phyloP scores from a whole-genome alignment of 2,329 filamentous ascomycete genomes.

The Westerdykella ornata region DNA sequence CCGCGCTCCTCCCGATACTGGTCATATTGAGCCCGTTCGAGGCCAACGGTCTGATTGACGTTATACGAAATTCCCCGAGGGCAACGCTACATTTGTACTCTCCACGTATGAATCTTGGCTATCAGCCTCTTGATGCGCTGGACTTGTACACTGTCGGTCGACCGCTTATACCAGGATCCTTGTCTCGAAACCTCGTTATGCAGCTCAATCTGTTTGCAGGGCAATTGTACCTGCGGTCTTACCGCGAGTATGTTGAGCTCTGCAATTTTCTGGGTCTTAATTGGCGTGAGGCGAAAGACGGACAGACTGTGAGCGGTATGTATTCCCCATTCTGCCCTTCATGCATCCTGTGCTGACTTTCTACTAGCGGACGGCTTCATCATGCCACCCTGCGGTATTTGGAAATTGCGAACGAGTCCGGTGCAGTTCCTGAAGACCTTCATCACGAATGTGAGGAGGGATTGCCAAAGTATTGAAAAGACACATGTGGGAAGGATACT shows the following conservation, averaged over 20 bases:
- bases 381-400: constrained; percentile 18
- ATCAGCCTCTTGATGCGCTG: constrained; percentile 42
- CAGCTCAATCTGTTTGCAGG: constrained; percentile 62
- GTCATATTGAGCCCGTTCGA: constrained; percentile 58
- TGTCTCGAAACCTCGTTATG: constrained; percentile 30
- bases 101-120: constrained; percentile 39
- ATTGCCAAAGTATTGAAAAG: constrained; percentile 37
- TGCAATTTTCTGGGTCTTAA: constrained; percentile 51
- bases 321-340: too few species aligned
- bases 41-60: constrained; percentile 46
- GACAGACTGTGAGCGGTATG: constrained; percentile 18
- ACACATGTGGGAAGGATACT: constrained; percentile 43
- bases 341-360: too few species aligned
- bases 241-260: constrained; percentile 48
- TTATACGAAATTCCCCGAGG: constrained; percentile 30
- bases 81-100: constrained; percentile 49
- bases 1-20: constrained; percentile 17
- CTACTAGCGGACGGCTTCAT: constrained; percentile 31
- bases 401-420: constrained; percentile 36
- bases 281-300: constrained; percentile 14
- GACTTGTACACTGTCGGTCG: constrained; percentile 39
- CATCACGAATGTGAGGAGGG: constrained; percentile 21
- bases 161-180: background rate
- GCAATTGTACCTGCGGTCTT: constrained; percentile 55
- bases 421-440: constrained; percentile 40